Evolutionary conservation across 345 rosid species (phyloP), one percentile per base, ranked within the genome.

Genomic region (Moricandia moricandioides): DNA sequence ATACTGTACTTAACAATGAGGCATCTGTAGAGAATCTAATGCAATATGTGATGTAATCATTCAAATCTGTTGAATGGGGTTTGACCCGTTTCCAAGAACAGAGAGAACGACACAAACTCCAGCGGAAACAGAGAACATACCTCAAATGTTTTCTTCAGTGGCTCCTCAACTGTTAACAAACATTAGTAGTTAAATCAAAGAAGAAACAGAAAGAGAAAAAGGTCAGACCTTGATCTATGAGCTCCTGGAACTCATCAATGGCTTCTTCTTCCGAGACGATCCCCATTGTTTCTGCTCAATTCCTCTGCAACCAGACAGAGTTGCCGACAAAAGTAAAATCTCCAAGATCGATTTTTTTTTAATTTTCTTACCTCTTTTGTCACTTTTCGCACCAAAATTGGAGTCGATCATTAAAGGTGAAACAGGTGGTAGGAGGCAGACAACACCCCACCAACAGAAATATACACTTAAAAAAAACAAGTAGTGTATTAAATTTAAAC

Each of bases 221-320:
- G 67, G 82, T 80, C 83, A 85, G 71, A 93, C 98, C 87, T 70
- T 85, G 75, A 81, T 84, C 88, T 83, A 91, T 81, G 24, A 88
- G 84, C 62, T 88, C 73, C 79, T 82, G 87, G 33, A 91, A 82
- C 62, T 87, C 87, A 85, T 84, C 82, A 82, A 89, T 83, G 61
- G 85, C 88, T 73, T 88, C 91, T 71, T 88, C 87, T 81, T 45
- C 52, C 7, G 86, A 76, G 63, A 79, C 84, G 67, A 75, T 67
- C 74, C 82, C 92, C 92, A 88, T 86, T 59, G 62, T 5, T 62
- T 70, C 37, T 13, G 4, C 29, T 57, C 34, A 40, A 64, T 74
- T 49, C 33, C 79, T 68, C 68, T 54, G 58, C 69, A 69, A 30
- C 71, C 31, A 63, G 59, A 64, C 66, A 70, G 27, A 52, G 11